phyloP scores from a whole-genome alignment of 192 early-diverging fungal genomes.

The Rhizophagus sp. region DNA sequence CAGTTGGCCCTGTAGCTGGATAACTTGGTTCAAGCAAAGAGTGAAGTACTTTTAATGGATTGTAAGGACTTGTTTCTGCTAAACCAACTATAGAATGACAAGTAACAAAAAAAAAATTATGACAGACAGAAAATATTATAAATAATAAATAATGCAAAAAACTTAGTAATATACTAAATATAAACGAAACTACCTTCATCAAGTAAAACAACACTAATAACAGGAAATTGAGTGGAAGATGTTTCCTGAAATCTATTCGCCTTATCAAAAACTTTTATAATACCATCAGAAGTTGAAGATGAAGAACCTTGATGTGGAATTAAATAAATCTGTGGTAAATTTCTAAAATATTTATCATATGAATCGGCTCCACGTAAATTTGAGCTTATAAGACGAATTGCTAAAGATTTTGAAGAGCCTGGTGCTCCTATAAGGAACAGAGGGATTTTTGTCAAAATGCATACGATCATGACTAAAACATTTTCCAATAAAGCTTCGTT shows the following conservation, averaged over 20 bases:
- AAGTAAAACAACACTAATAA: constrained; percentile 27
- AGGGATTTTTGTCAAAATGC: constrained; percentile 27
- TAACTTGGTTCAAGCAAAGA: not conserved
- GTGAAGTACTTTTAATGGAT: not conserved
- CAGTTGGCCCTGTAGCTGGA: not conserved
- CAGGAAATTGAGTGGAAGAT: constrained; percentile 9
- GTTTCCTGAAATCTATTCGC: constrained; percentile 14
- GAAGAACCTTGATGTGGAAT: constrained; percentile 31
- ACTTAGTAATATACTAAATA: too few species aligned
- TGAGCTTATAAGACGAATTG: constrained; percentile 17
- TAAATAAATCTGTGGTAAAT: constrained; percentile 11
- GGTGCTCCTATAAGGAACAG: constrained; percentile 31
- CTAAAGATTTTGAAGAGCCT: constrained; percentile 27
- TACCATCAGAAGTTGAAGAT: constrained; percentile 31
- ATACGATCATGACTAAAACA: constrained; percentile 25
- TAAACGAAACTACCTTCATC: not conserved
- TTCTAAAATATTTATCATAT: constrained; percentile 16
- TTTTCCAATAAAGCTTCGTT: constrained; percentile 21
- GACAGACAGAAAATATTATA: too few species aligned
- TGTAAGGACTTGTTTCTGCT: constrained; percentile 22
- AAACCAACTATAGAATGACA: constrained; percentile 18
- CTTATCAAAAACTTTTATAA: constrained; percentile 26
- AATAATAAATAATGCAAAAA: not conserved
- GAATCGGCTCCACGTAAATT: constrained; percentile 31
- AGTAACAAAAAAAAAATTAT: too few species aligned